Evolutionary conservation across 2,329 filamentous ascomycete genomes (phyloP).

Genomic region (Gyromitra esculenta): DNA sequence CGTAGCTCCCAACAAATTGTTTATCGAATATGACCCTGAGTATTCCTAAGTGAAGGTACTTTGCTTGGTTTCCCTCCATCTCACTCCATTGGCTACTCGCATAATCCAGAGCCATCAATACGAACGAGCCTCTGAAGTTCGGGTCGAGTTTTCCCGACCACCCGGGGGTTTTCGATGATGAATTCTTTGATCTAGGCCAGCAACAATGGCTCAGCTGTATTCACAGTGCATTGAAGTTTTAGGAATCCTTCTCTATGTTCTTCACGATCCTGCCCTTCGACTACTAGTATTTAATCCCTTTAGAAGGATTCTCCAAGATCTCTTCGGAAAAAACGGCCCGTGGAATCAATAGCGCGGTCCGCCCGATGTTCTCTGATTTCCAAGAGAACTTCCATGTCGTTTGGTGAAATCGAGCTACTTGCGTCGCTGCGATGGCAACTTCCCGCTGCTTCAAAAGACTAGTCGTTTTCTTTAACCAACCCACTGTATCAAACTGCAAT

Average conservation of each 20-base stretch:
- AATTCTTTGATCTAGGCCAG: neutral
- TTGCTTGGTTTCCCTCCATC: neutral
- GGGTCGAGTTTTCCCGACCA: neutral
- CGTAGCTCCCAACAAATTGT: neutral
- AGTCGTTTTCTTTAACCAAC: neutral
- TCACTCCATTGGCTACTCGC: neutral
- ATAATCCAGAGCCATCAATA: neutral
- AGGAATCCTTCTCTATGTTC: neutral
- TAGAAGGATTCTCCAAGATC: neutral
- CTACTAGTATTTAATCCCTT: neutral
- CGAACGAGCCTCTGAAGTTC: neutral
- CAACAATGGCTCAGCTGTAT: neutral
- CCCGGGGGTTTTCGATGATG: neutral
- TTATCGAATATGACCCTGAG: neutral
- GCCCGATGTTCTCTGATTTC: neutral
- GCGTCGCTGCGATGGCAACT: neutral
- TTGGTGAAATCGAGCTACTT: neutral
- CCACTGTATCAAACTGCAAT: neutral
- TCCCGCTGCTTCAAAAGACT: neutral
- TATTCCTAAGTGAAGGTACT: neutral
- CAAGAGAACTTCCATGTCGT: neutral
- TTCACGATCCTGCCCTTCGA: neutral
- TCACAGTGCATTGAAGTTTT: neutral
- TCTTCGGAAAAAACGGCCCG: neutral
- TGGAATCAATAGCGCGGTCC: neutral